Evolutionary conservation across 192 early-diverging fungal genomes (phyloP), one percentile per base, ranked within the genome.

Genomic region (Spinellus fusiger): DNA sequence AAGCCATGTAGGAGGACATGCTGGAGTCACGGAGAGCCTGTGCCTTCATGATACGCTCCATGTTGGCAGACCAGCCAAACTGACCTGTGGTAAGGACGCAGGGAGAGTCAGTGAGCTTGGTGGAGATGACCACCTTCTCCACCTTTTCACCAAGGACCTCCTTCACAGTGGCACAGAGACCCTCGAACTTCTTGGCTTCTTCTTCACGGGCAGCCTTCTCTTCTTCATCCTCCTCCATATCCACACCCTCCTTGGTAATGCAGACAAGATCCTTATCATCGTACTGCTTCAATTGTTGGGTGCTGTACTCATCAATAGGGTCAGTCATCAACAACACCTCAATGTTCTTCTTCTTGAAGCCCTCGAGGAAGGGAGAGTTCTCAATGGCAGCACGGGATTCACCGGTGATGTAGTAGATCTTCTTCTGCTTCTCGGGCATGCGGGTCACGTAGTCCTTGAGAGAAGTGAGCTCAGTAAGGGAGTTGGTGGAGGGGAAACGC

Each of bases 21-120:
- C 87, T 89, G 37, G 88, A 88, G 81, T 99, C 95, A 76, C 95
- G 92, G 71, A 98, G 87, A 28, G 96, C 95, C 80, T 99, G 98
- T 49, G 98, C 93, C 83, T 95, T 97, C 98, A 99, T 99, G 88
- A 99, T 98, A 83, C 98, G 93, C 81, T 99, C 96, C 95, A 98
- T 98, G 88, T 98, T 99, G 70, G 94, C 96, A 35, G 96, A 95
- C 96, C 95, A 99, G 58, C 95, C 95, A 70, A 89, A 96, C 79
- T 98, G 94, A 62, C 94, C 94, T 53, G 98, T 98, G 72, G 96
- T 90, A 69, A 99, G 86, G 49, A 96, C 94, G 82, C 96, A 98
- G 35, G 98, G 96, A 40, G 93, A 96, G 79, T 94, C 91, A 63
- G 86, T 82, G 70, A 99, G 93, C 78, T 93, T 89, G 88, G 95